Base-by-base conservation (phyloP, 768 basidiomycete genomes). In the Lactarius tabidus region DNA sequence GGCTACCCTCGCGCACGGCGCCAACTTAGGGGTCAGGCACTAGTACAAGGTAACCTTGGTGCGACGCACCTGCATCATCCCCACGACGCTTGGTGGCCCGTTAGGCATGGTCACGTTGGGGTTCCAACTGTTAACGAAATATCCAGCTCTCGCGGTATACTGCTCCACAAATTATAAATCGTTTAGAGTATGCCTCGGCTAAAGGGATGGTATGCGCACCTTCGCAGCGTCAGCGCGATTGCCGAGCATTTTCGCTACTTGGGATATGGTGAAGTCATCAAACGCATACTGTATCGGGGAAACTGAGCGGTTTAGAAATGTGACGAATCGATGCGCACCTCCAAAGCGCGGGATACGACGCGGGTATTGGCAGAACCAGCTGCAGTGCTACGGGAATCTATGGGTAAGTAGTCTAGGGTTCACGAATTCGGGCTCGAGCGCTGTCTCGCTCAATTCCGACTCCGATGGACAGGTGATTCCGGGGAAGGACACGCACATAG, bases 41-140 rank as follows among this genome's bases (percentile, higher is more conserved):
- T 23, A 33, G 41, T 6, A 43, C 29, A n/a, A 36, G 53, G 35
- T n/a, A 41, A 18, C 14, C 23, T n/a, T 2, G 23, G 23, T 51
- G 6, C 6, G 48, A 15, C 26, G 23, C 36, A 83, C 85, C 80
- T 88, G 86, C 77, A 85, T 81, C 80, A 88, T 85, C 1, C 86
- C 86, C 3, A 74, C 69, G 28, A 86, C 78, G 35, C 76, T 70
- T 6, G 66, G 70, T 36, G 82, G 75, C 15, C 72, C 74, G 14
- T 76, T 83, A 0, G 85, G 84, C 39, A 86, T 79, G 3, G 82
- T 81, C 35, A 81, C 72, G 59, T 81, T 81, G 9, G 82, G 75
- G 67, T 88, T 85, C 85, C 85, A 86, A 26, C 82, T 80, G 62
- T 88, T 85, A 48, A 72, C 70, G 68, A 82, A 87, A 71, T 87